phyloP scores from a whole-genome alignment of 2,329 filamentous ascomycete species.

The Aureobasidium sp. region DNA sequence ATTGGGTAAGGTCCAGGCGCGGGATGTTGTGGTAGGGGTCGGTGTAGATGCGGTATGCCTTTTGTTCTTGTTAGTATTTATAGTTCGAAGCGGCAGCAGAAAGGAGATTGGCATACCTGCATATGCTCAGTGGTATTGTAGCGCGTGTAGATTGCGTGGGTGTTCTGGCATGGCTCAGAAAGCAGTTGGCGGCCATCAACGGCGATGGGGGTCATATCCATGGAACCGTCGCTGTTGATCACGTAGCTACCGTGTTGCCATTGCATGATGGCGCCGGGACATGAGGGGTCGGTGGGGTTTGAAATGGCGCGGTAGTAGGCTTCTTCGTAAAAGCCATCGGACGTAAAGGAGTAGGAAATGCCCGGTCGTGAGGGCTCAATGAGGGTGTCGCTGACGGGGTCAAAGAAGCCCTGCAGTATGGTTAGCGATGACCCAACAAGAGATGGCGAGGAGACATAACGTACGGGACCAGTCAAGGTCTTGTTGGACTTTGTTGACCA shows the following conservation, averaged over 20 bases:
- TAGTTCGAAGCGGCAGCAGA: background rate
- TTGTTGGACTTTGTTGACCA: slow-evolving; percentile 64
- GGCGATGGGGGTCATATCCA: slow-evolving; percentile 51
- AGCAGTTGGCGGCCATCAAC: slow-evolving; percentile 60
- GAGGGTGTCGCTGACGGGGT: slow-evolving; percentile 55
- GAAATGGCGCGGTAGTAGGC: slow-evolving; percentile 61
- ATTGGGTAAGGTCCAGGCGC: slow-evolving; percentile 55
- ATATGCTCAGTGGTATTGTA: slow-evolving; percentile 59
- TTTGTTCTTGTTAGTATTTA: background rate
- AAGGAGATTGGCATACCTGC: slow-evolving; percentile 37
- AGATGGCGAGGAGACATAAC: slow-evolving; percentile 16
- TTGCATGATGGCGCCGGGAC: slow-evolving; percentile 58
- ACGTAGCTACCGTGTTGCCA: slow-evolving; percentile 62
- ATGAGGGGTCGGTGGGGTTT: slow-evolving; percentile 46
- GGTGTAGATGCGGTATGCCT: slow-evolving; percentile 38
- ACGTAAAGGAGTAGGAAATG: slow-evolving; percentile 66
- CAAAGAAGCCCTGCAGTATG: slow-evolving; percentile 53
- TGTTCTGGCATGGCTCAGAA: slow-evolving; percentile 54
- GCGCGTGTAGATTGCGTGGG: slow-evolving; percentile 50
- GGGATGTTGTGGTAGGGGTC: slow-evolving; percentile 55
- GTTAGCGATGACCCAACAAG: background rate
- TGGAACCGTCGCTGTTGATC: slow-evolving; percentile 47
- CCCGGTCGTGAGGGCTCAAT: slow-evolving; percentile 58
- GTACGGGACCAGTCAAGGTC: slow-evolving; percentile 60
- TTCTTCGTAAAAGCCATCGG: slow-evolving; percentile 58